Evolutionary conservation across 495 filamentous ascomycete species (phyloP), one percentile per base, ranked within the genome.

Genomic region (Penicillium macrosclerotiorum): DNA sequence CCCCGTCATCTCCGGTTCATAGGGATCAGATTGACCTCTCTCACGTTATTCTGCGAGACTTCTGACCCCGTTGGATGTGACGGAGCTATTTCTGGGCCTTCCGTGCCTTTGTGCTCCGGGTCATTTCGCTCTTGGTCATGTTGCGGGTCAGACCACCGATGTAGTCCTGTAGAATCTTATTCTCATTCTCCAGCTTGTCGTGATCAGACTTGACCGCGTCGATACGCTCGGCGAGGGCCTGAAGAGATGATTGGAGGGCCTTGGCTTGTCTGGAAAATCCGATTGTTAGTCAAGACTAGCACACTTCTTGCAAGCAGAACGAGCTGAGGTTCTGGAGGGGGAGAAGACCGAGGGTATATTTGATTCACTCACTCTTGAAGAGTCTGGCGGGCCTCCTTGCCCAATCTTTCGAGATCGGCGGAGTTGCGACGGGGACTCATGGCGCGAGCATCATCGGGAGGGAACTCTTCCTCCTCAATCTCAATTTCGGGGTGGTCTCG

Each of bases 401-500:
- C 83, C 71, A 98, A 76, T 53, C 79, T 79, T 55, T 95, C 87
- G 22, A 95, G 73, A 55, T 98, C 92, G 37, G 89, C 89, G 46
- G 83, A 94, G 52, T 87, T 94, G 54, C 91, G 77, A 48, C 92
- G 79, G 1, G 93, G 93, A 65, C 90, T 95, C 93, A 98, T 98
- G 31, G 89, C 84, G 45, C 92, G 74, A 29, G 92, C 90, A 62
- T 96, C 93, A 63, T 90, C 84, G 2, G 86, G 86, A 14, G 88
- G 89, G 48, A 85, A 79, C 47, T 82, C 76, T 63, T 84, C 79
- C 29, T 85, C 75, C 47, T 84, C 65, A 8, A 84, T 74, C 55
- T 87, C 83, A 38, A 88, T 80, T 42, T 81, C 77, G 8, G 76
- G 73, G 33, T 83, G 81, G 54, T 90, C 84, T 42, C 86, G 78